Conservation (phyloP, 2,329 filamentous ascomycete genomes). For the Gaeumannomyces sp. region DNA sequence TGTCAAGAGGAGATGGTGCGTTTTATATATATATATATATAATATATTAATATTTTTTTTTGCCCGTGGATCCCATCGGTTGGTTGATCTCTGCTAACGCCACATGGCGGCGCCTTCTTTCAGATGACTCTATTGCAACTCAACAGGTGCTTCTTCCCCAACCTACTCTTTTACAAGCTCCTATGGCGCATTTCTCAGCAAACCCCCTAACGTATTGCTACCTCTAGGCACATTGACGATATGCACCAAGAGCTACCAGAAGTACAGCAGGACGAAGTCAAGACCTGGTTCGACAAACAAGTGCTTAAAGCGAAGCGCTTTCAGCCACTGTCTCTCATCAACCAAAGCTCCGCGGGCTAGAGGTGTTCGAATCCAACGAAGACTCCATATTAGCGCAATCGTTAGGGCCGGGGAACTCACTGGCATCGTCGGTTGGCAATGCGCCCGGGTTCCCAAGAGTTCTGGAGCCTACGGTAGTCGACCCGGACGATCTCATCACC, state of each 20-base stretch:
- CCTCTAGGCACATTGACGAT: conserved; percentile 64
- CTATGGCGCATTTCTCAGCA: neutral
- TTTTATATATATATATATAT: no score
- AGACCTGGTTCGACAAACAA: conserved; percentile 94
- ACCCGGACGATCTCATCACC: conserved; percentile 87
- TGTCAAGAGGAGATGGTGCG: conserved; percentile 95
- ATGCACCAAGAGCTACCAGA: conserved; percentile 84
- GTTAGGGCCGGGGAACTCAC: neutral
- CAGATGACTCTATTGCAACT: conserved; percentile 88
- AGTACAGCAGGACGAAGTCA: conserved; percentile 86
- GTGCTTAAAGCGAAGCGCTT: conserved; percentile 90
- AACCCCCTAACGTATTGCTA: no score
- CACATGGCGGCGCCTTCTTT: neutral
- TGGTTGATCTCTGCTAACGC: neutral
- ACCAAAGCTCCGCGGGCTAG: conserved; percentile 85
- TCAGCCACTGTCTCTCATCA: conserved; percentile 82
- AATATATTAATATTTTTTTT: no score
- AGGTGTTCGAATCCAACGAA: conserved; percentile 91
- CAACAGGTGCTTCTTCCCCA: conserved; percentile 53
- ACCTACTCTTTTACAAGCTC: neutral
- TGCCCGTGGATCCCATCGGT: neutral
- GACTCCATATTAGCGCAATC: neutral
- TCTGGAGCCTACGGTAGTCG: conserved; percentile 40
- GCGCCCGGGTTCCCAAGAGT: conserved; percentile 1
- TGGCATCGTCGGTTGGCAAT: neutral